Percentiles rank a stretch among this genome's conserved stretches.
Evolutionary conservation across 225 moss, liverwort and hornwort species (phyloP).

Genomic region (Physcomitrellopsis africana): DNA sequence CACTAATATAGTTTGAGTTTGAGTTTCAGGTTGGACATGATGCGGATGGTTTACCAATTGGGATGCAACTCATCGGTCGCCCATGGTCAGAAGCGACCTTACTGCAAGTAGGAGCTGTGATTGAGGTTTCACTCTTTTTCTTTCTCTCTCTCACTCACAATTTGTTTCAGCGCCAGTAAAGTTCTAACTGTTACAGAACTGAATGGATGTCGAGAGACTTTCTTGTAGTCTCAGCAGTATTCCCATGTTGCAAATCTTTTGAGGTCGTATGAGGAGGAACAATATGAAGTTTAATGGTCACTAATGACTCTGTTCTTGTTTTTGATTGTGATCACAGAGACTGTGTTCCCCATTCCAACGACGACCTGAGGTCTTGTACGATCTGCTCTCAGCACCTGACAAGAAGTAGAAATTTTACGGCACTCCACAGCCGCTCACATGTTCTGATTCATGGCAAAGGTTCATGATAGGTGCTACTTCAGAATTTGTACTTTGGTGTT

Average conservation of each 20-base stretch:
- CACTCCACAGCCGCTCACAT: background rate
- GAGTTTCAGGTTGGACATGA: conserved; percentile 81
- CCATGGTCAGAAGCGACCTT: conserved; percentile 97
- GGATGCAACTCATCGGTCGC: conserved; percentile 87
- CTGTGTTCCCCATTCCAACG: conserved; percentile 63
- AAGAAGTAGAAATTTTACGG: background rate
- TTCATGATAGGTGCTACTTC: too few species aligned
- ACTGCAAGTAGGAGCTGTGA: conserved; percentile 71
- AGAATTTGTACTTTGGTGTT: too few species aligned
- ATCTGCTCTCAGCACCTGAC: conserved; percentile 46
- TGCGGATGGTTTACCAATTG: conserved; percentile 75
- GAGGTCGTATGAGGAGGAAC: too few species aligned
- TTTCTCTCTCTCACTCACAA: too few species aligned
- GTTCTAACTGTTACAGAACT: too few species aligned
- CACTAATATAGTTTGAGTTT: conserved; percentile 4
- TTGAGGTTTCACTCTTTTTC: conserved; percentile 58
- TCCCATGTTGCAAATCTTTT: too few species aligned
- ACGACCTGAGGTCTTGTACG: conserved; percentile 76
- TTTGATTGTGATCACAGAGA: conserved; percentile 44
- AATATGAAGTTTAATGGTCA: too few species aligned
- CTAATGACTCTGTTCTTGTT: too few species aligned
- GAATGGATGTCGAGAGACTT: too few species aligned
- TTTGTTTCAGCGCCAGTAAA: too few species aligned
- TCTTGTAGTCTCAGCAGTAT: too few species aligned
- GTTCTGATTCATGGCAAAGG: too few species aligned